These are phyloP conservation scores for Papiliotrema fonsecae DNA, from an alignment of 1,284 basidiomycete genomes.

Conservation along the genomic window DNA sequence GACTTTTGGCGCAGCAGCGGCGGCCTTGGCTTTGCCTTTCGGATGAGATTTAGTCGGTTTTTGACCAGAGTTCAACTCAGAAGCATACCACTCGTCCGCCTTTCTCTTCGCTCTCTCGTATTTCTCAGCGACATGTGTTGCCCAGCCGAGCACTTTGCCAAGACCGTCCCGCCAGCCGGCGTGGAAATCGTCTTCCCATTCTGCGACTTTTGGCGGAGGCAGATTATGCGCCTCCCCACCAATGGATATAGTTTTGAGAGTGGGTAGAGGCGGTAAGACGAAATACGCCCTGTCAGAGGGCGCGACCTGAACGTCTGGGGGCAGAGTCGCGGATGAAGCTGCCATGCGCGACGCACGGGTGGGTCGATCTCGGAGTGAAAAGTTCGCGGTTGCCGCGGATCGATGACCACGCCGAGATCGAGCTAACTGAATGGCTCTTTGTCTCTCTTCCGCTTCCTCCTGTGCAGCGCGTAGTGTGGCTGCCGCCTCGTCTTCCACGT, in stretches of 20 bases:
- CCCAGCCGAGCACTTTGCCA: constrained; percentile 42
- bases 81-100: constrained; percentile 37
- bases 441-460: constrained; percentile 24
- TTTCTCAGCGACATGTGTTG: constrained; percentile 39
- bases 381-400: constrained; percentile 39
- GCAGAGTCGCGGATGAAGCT: constrained; percentile 7
- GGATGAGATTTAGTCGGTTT: background rate
- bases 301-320: constrained; percentile 19
- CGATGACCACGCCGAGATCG: constrained; percentile 41
- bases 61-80: constrained; percentile 13
- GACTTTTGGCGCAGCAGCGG: constrained; percentile 13
- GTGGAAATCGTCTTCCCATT: constrained; percentile 45
- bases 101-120: constrained; percentile 44
- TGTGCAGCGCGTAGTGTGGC: constrained; percentile 8
- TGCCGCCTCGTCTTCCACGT: constrained; percentile 8
- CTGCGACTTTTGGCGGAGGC: constrained; percentile 18
- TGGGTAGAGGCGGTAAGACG: constrained; percentile 45
- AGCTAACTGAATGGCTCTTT: constrained; percentile 26
- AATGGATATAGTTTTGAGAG: constrained; percentile 39
- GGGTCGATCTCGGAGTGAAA: constrained; percentile 42
- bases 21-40: constrained; percentile 28
- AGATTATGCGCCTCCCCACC: constrained; percentile 44
- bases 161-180: constrained; percentile 45
- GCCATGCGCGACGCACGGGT: constrained; percentile 7
- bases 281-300: constrained; percentile 37